phyloP scores from a whole-genome alignment of 306 rosid genomes.

The Ceratonia siliqua region DNA sequence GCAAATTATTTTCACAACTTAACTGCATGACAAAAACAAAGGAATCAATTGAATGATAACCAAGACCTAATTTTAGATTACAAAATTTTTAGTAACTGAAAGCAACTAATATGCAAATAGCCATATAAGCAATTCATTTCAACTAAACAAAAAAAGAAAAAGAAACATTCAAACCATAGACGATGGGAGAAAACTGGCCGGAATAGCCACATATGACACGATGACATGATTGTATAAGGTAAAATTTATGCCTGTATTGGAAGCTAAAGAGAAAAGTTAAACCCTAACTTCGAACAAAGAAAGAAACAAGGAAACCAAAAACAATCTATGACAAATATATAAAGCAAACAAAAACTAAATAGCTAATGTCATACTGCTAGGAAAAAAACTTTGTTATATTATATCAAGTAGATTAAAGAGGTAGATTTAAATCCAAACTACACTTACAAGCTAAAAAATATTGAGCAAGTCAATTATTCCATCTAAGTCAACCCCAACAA shows the following conservation, averaged over 20 bases:
- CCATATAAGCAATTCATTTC: not conserved
- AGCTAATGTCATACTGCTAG: too few species aligned
- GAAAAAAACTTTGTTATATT: too few species aligned
- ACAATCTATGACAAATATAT: not conserved
- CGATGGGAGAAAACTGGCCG: not conserved
- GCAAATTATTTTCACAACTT: slow-evolving; percentile 69
- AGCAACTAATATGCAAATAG: not conserved
- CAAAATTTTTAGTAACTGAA: not conserved
- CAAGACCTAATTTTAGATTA: not conserved
- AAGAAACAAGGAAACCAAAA: slow-evolving; percentile 6
- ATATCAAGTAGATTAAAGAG: too few species aligned
- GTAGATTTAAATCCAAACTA: too few species aligned
- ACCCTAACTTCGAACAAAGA: not conserved
- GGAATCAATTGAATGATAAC: slow-evolving; percentile 4
- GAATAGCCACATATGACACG: not conserved
- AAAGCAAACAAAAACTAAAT: too few species aligned
- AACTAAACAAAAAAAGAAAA: not conserved
- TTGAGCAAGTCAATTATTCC: too few species aligned
- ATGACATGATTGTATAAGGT: not conserved
- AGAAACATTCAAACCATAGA: not conserved
- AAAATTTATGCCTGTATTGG: not conserved
- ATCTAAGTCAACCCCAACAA: too few species aligned
- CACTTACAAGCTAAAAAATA: too few species aligned
- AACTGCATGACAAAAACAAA: slow-evolving; percentile 56
- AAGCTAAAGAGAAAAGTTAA: not conserved